Conservation (phyloP, 768 basidiomycete genomes). For the Rubroboletus satanas region DNA sequence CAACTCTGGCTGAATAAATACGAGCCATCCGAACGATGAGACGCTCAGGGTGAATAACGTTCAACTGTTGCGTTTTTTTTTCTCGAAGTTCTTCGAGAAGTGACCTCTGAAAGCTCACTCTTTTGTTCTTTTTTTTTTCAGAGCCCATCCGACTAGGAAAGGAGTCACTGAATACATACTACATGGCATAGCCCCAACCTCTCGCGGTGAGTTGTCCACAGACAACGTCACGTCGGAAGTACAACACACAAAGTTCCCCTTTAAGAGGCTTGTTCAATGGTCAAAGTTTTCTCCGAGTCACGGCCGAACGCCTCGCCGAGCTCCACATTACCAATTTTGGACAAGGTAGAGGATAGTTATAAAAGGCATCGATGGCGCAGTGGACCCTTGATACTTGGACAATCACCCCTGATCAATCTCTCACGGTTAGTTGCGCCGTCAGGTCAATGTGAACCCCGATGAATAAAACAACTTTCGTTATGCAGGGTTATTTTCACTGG, state of each 20-base stretch:
- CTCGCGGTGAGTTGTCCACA: background rate
- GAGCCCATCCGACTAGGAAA: too few species aligned
- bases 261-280: background rate
- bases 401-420: background rate
- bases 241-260: too few species aligned
- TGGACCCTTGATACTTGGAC: background rate
- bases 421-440: background rate
- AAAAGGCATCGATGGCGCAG: background rate
- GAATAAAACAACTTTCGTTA: background rate
- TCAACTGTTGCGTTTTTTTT: too few species aligned
- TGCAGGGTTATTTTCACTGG: background rate
- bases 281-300: background rate
- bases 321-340: background rate
- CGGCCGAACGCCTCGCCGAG: background rate
- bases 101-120: too few species aligned
- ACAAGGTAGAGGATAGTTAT: background rate
- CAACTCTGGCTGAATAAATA: too few species aligned
- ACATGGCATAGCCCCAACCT: too few species aligned
- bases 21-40: too few species aligned
- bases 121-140: too few species aligned
- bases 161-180: background rate
- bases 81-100: too few species aligned
- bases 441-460: background rate
- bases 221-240: background rate
- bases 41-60: too few species aligned